Base-by-base conservation (phyloP, 495 filamentous ascomycete species). In the Lasiosphaeriaceae sp. region DNA sequence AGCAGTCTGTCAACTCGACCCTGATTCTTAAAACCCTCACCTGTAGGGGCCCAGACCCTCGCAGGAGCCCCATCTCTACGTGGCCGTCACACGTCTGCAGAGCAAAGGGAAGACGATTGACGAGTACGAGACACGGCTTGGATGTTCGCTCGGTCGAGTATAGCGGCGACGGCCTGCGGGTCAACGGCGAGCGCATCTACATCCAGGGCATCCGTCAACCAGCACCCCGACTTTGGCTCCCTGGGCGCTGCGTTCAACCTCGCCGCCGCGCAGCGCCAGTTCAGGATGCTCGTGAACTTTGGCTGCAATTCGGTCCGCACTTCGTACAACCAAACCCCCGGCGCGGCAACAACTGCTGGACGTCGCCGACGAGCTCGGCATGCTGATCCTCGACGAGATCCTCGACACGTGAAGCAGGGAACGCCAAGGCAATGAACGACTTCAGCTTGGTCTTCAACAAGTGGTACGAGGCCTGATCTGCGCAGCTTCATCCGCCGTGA, bases 311-410 rank as follows among this genome's bases (percentile, higher is more conserved):
- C 74, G 2, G 61, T 81, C 12, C 71, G 79, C 8, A 80, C 70
- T 1, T 80, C 77, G 2, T 77, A 80, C 59, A 79, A 79, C 50
- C 77, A 74, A 19, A 74, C 75, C 0, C 71, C 75, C 11, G 77
- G 82, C 0, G 80, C n/a, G n/a, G n/a, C n/a, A n/a, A n/a, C n/a
- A 83, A 50, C 58, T 86, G 1, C 80, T 85, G 29, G 73, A 81
- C 7, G 61, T 88, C 0, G 79, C 83, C 4, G 82, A 86, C 62
- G 67, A 66, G 11, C 69, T 82, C 61, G 85, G 84, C 0, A 65
- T 88, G 35, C 68, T 88, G 67, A 72, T 88, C 2, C 60, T 86
- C 12, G 74, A 78, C 58, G 77, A 79, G 54, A 74, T 76, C 37
- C 78, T 81, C 62, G 79, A 81, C 56, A 58, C 47, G 34, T 80